These are phyloP conservation scores for Quercus berberidifolia DNA, from an alignment of 306 rosid genomes.

Conservation along the genomic window DNA sequence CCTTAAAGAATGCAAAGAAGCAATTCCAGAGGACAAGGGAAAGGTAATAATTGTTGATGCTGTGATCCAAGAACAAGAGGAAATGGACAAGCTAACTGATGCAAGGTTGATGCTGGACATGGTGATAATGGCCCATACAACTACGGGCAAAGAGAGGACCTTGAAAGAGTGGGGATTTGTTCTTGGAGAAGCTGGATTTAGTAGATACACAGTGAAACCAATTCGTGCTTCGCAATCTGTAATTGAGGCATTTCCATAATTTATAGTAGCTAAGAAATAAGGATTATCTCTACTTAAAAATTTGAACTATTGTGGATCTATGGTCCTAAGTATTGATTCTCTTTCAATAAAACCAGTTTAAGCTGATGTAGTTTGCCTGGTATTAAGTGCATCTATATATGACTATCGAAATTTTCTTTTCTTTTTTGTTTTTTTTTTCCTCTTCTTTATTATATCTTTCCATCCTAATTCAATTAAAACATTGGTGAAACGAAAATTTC, in stretches of 20 bases:
- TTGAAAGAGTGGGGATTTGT: conserved; percentile 51
- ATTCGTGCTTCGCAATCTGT: conserved; percentile 40
- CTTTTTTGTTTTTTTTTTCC: too few species aligned
- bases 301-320: background rate
- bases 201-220: conserved; percentile 20
- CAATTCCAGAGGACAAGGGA: conserved; percentile 43
- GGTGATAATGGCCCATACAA: conserved; percentile 60
- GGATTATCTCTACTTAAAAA: too few species aligned
- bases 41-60: conserved; percentile 55
- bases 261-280: background rate
- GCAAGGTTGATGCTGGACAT: conserved; percentile 51
- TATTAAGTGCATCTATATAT: too few species aligned
- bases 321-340: background rate
- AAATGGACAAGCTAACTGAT: conserved; percentile 17
- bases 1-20: conserved; percentile 50
- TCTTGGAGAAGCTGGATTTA: conserved; percentile 52
- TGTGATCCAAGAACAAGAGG: conserved; percentile 32
- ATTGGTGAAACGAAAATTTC: too few species aligned
- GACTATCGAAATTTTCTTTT: too few species aligned
- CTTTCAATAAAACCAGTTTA: background rate
- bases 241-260: conserved; percentile 40
- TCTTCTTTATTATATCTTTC: too few species aligned
- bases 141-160: conserved; percentile 57
- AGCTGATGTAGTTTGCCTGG: too few species aligned
- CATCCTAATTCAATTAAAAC: too few species aligned